Conservation (phyloP, 306 rosid genomes). For the Pyrus bretschneideri region DNA sequence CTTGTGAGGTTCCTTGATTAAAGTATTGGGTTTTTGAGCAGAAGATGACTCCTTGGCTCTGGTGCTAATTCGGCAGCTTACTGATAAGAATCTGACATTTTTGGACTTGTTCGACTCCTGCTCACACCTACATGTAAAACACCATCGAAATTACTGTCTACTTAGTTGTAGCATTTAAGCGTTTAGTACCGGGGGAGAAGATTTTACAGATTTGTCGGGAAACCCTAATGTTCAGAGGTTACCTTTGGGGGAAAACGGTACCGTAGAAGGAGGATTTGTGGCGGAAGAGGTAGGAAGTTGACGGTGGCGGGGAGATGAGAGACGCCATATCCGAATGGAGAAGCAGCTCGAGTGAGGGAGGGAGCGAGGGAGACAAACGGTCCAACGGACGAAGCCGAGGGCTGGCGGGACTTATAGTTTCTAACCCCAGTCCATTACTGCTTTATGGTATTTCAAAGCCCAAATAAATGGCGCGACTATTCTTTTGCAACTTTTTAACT, state of each 20-base stretch:
- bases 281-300: conserved; percentile 12
- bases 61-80: conserved; percentile 30
- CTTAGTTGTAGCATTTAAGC: neutral
- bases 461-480: too few relatives aligned
- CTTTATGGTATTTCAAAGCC: neutral
- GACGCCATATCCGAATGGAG: conserved; percentile 16
- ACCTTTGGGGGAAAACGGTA: conserved; percentile 11
- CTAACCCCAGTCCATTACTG: neutral
- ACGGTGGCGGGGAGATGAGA: conserved; percentile 5
- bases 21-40: conserved; percentile 16
- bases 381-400: neutral
- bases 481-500: too few relatives aligned
- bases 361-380: neutral
- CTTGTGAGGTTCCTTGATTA: conserved; percentile 70
- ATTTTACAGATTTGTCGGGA: neutral
- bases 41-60: conserved; percentile 18
- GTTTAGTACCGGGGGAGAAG: neutral
- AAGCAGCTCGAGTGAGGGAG: neutral
- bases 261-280: neutral
- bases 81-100: neutral
- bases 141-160: neutral
- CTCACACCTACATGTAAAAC: conserved; percentile 11
- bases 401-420: neutral
- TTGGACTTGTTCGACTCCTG: neutral
- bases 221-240: neutral